These are phyloP conservation scores for Seiridium unicorne DNA, from an alignment of 2,329 filamentous ascomycete genomes.

Conservation along the genomic window DNA sequence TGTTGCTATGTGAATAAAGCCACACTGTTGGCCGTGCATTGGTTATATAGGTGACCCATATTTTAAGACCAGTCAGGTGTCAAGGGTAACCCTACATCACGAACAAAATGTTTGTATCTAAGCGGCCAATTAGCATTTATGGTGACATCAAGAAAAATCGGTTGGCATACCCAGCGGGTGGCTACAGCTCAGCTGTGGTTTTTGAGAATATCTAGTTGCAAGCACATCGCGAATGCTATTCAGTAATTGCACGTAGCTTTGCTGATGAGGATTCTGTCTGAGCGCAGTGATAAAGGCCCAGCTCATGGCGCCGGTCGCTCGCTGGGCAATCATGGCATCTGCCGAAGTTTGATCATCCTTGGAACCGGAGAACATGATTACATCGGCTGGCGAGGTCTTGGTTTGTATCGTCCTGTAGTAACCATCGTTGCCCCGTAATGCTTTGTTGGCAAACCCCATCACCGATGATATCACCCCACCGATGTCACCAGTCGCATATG, in stretches of 20 bases:
- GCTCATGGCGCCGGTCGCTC: conserved; percentile 97
- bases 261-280: conserved; percentile 87
- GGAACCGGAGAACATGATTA: conserved; percentile 96
- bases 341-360: conserved; percentile 96
- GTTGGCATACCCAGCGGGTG: conserved; percentile 77
- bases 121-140: not conserved
- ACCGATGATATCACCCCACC: conserved; percentile 78
- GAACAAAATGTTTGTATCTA: conserved; percentile 5
- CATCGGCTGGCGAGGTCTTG: conserved; percentile 92
- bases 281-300: conserved; percentile 93
- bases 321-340: conserved; percentile 82
- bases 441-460: conserved; percentile 86
- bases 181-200: conserved; percentile 94
- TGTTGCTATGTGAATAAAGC: too few species aligned
- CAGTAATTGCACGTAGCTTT: conserved; percentile 94
- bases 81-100: not conserved
- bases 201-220: conserved; percentile 83
- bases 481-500: conserved; percentile 70
- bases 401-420: conserved; percentile 79
- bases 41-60: too few species aligned
- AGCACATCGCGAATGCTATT: conserved; percentile 96
- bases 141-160: not conserved
- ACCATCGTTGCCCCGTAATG: conserved; percentile 75
- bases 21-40: too few species aligned
- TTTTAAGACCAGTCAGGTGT: too few species aligned